Base-by-base conservation (phyloP, 2,329 filamentous ascomycete genomes). In the Proliferodiscus dingleyae region DNA sequence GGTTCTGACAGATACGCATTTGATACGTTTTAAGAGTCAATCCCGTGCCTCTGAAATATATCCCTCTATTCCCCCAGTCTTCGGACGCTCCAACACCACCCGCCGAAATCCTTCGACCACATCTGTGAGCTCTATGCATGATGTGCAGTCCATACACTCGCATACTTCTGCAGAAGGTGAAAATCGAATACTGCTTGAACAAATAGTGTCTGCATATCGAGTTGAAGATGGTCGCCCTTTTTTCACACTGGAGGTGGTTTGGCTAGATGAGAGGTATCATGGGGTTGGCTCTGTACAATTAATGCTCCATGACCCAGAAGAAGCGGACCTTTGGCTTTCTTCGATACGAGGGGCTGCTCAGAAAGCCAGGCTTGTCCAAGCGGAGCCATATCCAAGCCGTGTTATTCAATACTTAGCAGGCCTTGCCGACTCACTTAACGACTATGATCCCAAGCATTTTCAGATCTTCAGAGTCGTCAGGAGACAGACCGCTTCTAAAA, bases 401-500 rank as follows among this genome's bases (percentile, higher is more conserved):
- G 77, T 81, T 15, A 69, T 85, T 10, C 77, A 83, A 52, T 78
- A 83, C 59, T 74, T 81, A 32, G 77, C 78, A 16, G 70, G 78
- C 30, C 72, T 78, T 43, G 68, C 87, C 18, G 82, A 86, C 58
- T 71, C 77, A 46, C 80, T 84, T 51, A 71, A 77, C 45, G 83
- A 87, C 61, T 87, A 87, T 60, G 80, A 85, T 53, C 78, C 81
- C 24, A 68, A 74, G 23, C 77, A 79, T 51, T 86, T 85, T 62
- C 76, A 77, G 51, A 77, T 87, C 55, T 87, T 83, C 67, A 79
- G 81, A 50, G 81, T 85, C 7, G 79, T 85, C 21, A 77, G 83
- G 58, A 75, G 82, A 50, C 71, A 76, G n/a, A 66, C 72, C 10
- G 70, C 71, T 53, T 42, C 58, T 39, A 83, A 82, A 64, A 66